These are phyloP conservation scores for Remersonia thermophila DNA, from an alignment of 2,329 filamentous ascomycete species.

Conservation along the genomic window DNA sequence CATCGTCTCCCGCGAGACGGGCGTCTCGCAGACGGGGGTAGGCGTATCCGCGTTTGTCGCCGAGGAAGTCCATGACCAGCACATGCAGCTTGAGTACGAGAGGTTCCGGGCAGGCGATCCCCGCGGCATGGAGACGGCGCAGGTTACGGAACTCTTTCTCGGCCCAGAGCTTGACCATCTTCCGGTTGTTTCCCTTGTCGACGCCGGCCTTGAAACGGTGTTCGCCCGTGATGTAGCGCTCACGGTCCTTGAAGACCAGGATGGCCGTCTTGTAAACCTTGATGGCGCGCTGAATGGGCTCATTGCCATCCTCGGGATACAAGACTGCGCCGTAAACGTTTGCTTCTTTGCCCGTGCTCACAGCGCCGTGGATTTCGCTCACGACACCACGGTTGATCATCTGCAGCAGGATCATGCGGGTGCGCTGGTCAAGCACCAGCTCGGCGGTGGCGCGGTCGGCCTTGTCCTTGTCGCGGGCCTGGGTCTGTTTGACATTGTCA, in stretches of 20 bases:
- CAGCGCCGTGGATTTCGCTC: conserved; percentile 83
- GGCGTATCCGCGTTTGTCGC: conserved; percentile 73
- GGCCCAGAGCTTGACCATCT: conserved; percentile 98
- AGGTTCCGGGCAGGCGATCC: conserved; percentile 84
- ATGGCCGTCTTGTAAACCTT: conserved; percentile 99
- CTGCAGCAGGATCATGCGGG: conserved; percentile 88
- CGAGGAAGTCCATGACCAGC: conserved; percentile 86
- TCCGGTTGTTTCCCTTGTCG: conserved; percentile 86
- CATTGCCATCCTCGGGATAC: conserved; percentile 39
- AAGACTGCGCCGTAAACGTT: conserved; percentile 91
- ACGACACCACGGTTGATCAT: conserved; percentile 89
- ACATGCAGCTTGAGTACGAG: conserved; percentile 86
- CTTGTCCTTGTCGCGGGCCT: conserved; percentile 63
- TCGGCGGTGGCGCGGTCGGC: conserved; percentile 87
- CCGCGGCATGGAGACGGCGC: conserved; percentile 67
- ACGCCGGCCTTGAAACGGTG: conserved; percentile 83
- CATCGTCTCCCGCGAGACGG: conserved; percentile 55
- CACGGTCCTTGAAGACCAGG: conserved; percentile 92
- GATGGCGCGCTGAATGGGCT: conserved; percentile 66
- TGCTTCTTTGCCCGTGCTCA: conserved; percentile 95
- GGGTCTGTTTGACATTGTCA: conserved; percentile 46
- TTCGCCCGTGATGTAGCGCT: conserved; percentile 91
- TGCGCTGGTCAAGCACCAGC: conserved; percentile 86
- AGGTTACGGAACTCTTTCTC: conserved; percentile 97
- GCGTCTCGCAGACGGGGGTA: conserved; percentile 84